Base-by-base conservation (phyloP, 768 basidiomycete genomes). In the Tephrocybe rancida region DNA sequence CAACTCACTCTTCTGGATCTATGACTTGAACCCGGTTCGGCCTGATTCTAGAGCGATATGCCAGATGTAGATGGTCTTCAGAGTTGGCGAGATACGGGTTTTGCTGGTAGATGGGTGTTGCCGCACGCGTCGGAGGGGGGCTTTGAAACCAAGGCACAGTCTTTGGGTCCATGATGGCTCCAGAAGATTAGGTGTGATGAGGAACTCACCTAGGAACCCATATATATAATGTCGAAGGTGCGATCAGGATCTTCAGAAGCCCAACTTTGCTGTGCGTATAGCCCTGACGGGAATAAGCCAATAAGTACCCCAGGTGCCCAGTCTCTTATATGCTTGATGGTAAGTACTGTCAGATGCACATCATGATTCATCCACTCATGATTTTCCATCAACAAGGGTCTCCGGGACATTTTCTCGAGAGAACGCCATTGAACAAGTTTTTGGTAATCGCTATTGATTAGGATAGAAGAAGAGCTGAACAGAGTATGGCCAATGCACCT, bases 1-100 rank as follows among this genome's bases (percentile, higher is more conserved):
- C 11, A 2, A 48, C 59, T 29, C 19, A 57, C 59, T 44, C 39
- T 37, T 54, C 35, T 24, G 49, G 50, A 37, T 55, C 52, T 24
- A 35, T 56, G 4, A 39, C 49, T 16, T 44, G 34, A 29, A 39
- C 18, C 18, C 45, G 22, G 21, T 56, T 43, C 7, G 48, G 52
- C n/a, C 46, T 50, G 1, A 54, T 54, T 35, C 55, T 47, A 4
- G 59, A 51, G 9, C 49, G 52, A 48, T 44, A 48, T 22, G 29
- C 22, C 5, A 44, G 2, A 16, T 27, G 49, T 2, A 48, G 8
- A 6, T 13, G 25, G 6, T 51, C 52, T 19, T 57, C 52, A 21
- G 24, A 29, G n/a, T 30, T 18, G 25, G 47, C 44, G 27, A 51
- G 30, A 29, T 59, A 42, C 5, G 54, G 53, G 27, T 52, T 54